Evolutionary conservation across 208 protist genomes (phyloP).

Genomic region (Trypanosoma brucei): DNA sequence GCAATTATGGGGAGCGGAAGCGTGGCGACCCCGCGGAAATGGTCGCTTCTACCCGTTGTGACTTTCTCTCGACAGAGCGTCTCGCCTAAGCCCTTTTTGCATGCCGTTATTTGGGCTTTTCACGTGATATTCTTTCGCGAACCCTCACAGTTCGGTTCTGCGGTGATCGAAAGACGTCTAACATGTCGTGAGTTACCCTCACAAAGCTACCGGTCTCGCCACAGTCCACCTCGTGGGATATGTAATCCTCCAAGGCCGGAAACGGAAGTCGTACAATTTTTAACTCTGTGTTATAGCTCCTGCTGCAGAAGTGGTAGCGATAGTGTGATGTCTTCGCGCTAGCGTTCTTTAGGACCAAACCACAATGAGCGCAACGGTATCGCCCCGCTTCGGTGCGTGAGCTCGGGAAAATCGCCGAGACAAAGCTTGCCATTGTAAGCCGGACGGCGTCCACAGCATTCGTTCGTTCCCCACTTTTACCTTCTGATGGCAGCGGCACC

Average conservation of each 20-base stretch:
- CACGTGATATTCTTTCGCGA: constrained; percentile 1
- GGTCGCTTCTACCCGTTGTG: too few species aligned
- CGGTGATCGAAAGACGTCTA: constrained; percentile 20
- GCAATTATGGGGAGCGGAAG: too few species aligned
- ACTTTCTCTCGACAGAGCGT: too few species aligned
- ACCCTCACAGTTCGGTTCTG: constrained; percentile 19
- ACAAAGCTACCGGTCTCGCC: constrained; percentile 22
- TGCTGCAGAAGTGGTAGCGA: constrained; percentile 69
- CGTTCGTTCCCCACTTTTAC: constrained; percentile 2
- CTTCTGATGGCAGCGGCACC: too few species aligned
- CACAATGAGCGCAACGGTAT: constrained; percentile 62
- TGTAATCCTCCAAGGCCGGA: constrained; percentile 45
- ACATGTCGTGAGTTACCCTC: constrained; percentile 14
- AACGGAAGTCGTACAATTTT: constrained; percentile 73
- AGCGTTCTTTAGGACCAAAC: constrained; percentile 38
- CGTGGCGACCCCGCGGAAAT: too few species aligned
- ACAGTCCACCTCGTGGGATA: constrained; percentile 12
- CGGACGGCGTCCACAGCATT: constrained; percentile 33
- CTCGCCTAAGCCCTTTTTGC: not conserved
- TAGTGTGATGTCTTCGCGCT: constrained; percentile 68
- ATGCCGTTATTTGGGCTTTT: constrained; percentile 4
- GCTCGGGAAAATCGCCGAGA: constrained; percentile 57
- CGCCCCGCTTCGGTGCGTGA: constrained; percentile 24
- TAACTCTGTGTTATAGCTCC: constrained; percentile 49
- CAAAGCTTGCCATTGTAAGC: constrained; percentile 45